phyloP scores from a whole-genome alignment of 2,329 filamentous ascomycete genomes.

The Myriosclerotinia duriaeana region DNA sequence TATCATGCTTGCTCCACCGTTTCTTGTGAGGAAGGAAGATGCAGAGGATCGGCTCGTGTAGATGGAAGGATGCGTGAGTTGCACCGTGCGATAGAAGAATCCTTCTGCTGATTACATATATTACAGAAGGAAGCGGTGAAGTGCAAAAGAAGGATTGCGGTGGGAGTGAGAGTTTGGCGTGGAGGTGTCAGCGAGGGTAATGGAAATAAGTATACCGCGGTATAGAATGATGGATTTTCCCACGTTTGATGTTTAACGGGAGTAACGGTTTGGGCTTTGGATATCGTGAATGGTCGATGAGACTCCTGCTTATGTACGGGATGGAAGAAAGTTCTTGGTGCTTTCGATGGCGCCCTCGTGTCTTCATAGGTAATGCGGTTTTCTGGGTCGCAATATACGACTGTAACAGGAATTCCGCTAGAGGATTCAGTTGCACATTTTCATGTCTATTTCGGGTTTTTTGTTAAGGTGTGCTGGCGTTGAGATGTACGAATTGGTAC shows the following conservation, averaged over 20 bases:
- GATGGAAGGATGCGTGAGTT: constrained; percentile 1
- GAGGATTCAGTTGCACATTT: constrained; percentile 6
- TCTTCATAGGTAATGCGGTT: not conserved
- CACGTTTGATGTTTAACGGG: not conserved
- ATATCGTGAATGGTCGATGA: not conserved
- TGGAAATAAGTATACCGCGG: not conserved
- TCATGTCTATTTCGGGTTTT: not conserved
- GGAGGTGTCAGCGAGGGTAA: constrained; percentile 7
- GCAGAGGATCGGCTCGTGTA: not conserved
- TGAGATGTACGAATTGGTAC: not conserved
- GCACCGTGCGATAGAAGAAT: constrained; percentile 5
- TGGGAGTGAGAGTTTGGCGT: not conserved
- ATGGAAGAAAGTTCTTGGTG: constrained; percentile 13
- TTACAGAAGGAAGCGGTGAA: not conserved
- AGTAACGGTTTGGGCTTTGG: not conserved
- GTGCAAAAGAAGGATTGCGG: not conserved
- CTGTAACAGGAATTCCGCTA: not conserved
- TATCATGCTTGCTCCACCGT: not conserved
- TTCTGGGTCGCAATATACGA: constrained; percentile 3
- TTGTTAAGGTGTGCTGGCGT: not conserved
- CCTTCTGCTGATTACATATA: constrained; percentile 7
- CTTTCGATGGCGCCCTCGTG: not conserved
- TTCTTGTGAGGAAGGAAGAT: not conserved
- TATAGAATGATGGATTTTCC: not conserved
- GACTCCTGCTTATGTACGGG: not conserved